Evolutionary conservation across 139 green algal species (phyloP).

Genomic region (Limnomonas spitsbergensis): DNA sequence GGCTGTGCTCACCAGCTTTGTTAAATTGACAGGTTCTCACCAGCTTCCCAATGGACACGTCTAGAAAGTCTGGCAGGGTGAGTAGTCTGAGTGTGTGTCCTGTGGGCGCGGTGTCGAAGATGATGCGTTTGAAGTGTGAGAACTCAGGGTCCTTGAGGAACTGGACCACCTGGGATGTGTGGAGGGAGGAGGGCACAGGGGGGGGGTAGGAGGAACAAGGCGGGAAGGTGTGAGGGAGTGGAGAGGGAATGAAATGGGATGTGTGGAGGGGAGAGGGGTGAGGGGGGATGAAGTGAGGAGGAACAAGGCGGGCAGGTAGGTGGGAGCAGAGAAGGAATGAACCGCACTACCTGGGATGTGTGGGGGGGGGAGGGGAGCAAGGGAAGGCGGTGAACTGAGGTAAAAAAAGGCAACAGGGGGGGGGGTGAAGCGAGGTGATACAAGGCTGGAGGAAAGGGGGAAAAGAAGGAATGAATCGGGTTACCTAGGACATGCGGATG

Average conservation of each 20-base stretch:
- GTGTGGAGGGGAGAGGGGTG: not conserved
- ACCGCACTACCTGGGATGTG: no score
- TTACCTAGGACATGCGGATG: no score
- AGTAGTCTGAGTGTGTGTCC: slow-evolving; percentile 96
- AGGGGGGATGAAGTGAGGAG: not conserved
- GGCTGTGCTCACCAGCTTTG: no score
- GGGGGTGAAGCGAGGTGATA: no score
- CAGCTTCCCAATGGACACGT: slow-evolving; percentile 71
- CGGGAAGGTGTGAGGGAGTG: slow-evolving; percentile 1
- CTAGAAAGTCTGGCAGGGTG: slow-evolving; percentile 93
- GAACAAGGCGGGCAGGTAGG: no score
- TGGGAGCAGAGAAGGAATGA: no score
- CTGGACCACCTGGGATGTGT: slow-evolving; percentile 65
- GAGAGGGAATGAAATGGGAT: not conserved
- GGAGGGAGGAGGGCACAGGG: not conserved
- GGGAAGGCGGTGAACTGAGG: no score
- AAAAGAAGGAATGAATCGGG: no score
- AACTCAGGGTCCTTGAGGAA: slow-evolving; percentile 83
- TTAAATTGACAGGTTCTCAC: not conserved
- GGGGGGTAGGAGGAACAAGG: not conserved
- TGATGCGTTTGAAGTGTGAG: slow-evolving; percentile 84
- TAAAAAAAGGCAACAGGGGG: no score
- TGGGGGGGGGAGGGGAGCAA: no score
- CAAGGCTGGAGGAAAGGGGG: no score
- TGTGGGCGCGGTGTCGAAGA: slow-evolving; percentile 98